Base-by-base conservation (phyloP, 1,284 basidiomycete species). In the Lentinus polychrous region DNA sequence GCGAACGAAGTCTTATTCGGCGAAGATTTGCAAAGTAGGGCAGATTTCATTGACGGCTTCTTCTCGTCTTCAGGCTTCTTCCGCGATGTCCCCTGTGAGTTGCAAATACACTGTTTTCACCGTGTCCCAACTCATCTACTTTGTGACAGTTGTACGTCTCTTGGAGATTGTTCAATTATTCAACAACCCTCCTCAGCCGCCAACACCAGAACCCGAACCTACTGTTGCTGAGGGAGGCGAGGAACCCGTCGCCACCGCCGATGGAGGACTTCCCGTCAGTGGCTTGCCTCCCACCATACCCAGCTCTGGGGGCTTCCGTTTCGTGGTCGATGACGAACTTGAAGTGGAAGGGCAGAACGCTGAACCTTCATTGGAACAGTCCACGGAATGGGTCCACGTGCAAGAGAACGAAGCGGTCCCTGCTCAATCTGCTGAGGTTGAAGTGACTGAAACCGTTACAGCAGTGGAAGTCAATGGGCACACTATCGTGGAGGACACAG, bases 311-410 rank as follows among this genome's bases (percentile, higher is more conserved):
- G 76, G 76, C 63, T 82, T 88, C 71, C 78, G 76, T 56, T 90
- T 89, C 64, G 83, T 90, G 68, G 79, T 86, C 64, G 83, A 75
- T 48, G 88, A 86, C 59, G 86, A 90, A 56, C 70, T 89, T 24
- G 87, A 61, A 43, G 64, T 55, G 31, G 58, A 55, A 17, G 84
- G 8, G 38, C 49, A 41, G 47, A 27, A 27, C 27, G 55, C 40
- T 51, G 51, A 52, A 49, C 53, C 12, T 54, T 55, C 33, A 45
- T 46, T 31, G 47, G 44, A 48, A 24, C 42, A 43, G 31, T 32
- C 42, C 4, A 15, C 42, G 8, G 47, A 49, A 33, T 49, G 47
- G 47, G 47, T 49, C 3, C 47, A 49, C 14, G 41, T 49, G 10
- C 11, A 17, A 2, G 53, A 54, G 23, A 43, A 49, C 32, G 54